These are phyloP conservation scores for Besnoitia besnoiti DNA, from an alignment of 169 alveolate genomes.

Conservation along the genomic window DNA sequence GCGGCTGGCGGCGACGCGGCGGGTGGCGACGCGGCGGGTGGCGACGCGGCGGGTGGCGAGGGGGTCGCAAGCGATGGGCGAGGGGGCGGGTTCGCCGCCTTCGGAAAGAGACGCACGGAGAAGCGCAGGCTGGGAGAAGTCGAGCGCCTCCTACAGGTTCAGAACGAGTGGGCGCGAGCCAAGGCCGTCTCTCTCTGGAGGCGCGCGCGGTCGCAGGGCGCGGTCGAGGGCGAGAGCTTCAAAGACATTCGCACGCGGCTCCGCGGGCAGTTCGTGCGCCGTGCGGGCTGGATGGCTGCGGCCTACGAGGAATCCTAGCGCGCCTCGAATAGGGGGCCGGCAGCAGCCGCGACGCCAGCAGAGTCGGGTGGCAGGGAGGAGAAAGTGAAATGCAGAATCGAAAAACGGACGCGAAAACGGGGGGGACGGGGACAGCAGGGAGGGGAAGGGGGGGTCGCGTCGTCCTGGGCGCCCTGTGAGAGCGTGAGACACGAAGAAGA, in stretches of 20 bases:
- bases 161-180: constrained; percentile 60
- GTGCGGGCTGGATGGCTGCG: neutral
- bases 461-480: no score
- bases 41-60: neutral
- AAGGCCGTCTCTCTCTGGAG: constrained; percentile 40
- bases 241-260: neutral
- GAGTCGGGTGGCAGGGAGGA: no score
- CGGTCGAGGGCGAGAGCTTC: neutral
- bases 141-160: constrained; percentile 56
- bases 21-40: neutral
- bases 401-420: neutral
- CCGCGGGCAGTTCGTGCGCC: neutral
- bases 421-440: neutral
- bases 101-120: neutral
- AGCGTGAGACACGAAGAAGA: no score
- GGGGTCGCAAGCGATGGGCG: neutral
- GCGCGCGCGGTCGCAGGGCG: neutral
- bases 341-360: neutral
- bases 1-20: neutral
- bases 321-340: neutral
- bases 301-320: neutral
- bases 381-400: no score
- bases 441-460: no score
- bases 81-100: constrained; percentile 13
- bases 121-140: constrained; percentile 38